phyloP scores from a whole-genome alignment of 139 green algal species.

The Parachlorella kessleri region DNA sequence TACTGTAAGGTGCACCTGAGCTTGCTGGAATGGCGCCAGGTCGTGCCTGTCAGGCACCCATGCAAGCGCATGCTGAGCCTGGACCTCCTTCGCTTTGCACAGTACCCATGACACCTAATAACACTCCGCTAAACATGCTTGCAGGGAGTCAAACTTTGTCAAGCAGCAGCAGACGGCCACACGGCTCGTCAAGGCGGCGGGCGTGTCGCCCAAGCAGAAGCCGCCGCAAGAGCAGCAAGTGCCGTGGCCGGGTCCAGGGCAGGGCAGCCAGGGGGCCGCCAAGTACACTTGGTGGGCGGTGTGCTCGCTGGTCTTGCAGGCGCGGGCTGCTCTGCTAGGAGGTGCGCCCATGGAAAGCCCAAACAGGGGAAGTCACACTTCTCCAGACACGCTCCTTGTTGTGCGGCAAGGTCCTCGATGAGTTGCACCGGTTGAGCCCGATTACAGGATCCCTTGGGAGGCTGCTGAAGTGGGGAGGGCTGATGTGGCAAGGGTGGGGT shows the following conservation, averaged over 20 bases:
- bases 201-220: not conserved
- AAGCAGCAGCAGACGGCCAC: conserved; percentile 81
- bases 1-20: not conserved
- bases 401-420: no score
- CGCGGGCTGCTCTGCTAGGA: not conserved
- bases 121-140: not conserved
- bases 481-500: no score
- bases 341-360: no score
- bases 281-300: conserved; percentile 76
- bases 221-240: not conserved
- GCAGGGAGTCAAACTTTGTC: conserved; percentile 62
- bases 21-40: not conserved
- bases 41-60: conserved; percentile 2
- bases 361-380: no score
- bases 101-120: no score
- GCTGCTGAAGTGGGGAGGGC: no score
- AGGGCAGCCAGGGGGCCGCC: conserved; percentile 13
- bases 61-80: conserved; percentile 45
- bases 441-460: no score
- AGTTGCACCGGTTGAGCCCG: no score
- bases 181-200: conserved; percentile 60
- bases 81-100: no score
- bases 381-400: no score
- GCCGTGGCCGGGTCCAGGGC: no score
- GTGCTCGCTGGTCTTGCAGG: conserved; percentile 59